Evolutionary conservation across 352 stramenopile species (phyloP), one percentile per base, ranked within the genome.

Genomic region (Peronospora farinosa): DNA sequence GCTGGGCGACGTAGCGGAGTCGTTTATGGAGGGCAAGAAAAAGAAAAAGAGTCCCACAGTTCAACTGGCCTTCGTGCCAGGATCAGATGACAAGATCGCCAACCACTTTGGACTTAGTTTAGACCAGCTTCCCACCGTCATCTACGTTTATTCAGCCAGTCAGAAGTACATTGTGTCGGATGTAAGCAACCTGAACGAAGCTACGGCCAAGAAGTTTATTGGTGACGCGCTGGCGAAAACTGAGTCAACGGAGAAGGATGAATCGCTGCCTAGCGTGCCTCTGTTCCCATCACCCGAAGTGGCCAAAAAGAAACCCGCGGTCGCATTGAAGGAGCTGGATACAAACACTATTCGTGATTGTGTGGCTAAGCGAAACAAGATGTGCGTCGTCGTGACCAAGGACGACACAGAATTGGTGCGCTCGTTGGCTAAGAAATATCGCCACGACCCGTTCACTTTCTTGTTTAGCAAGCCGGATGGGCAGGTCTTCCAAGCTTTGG

Each of bases 351-450:
- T 78, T 47, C 52, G 48, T 25, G 61, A 65, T 15, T 92, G 78
- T 36, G 32, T 74, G 10, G 46, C 47, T 1, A 79, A 81, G 42
- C 62, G 54, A 27, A 67, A 72, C 30, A 86, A 87, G 44, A 88
- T 92, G 72, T 89, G 81, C 53, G 78, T 92, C 23, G 47, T 92
- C 0, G 57, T 87, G 36, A 63, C 72, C 3, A 75, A 69, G 35
- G 23, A 68, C n/a, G 57, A 70, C 11, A 50, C 39, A 5, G 43
- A 63, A 13, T 23, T 68, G 40, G 57, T 81, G 32, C 78, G 76
- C 13, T 54, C 73, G n/a, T 58, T 88, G 19, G 81, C 81, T 10
- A 89, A 89, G 61, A 72, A 72, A n/a, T 89, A 88, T 60, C 78
- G 80, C 15, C 80, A 78, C 31, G 31, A 44, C 13, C 39, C 78